Conservation (phyloP, 352 stramenopile genomes). For the Pythium aphanidermatum region DNA sequence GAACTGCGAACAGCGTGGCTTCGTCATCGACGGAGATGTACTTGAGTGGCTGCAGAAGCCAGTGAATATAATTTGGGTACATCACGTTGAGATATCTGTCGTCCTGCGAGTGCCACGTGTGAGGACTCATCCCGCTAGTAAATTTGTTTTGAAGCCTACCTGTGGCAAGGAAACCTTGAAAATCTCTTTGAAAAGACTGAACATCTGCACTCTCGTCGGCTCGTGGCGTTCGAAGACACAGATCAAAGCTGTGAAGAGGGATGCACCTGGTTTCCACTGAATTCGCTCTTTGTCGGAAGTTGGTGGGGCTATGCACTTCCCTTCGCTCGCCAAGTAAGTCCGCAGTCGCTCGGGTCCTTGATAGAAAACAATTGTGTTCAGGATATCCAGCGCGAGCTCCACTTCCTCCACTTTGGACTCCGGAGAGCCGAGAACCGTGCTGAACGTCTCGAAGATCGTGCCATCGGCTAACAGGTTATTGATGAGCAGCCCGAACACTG, state of each 20-base stretch:
- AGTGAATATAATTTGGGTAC: conserved; percentile 86
- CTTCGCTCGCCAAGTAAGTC: conserved; percentile 58
- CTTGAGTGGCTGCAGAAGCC: conserved; percentile 77
- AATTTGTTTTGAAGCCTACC: conserved; percentile 27
- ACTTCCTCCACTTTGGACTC: conserved; percentile 45
- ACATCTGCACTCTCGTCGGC: conserved; percentile 50
- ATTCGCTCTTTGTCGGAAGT: conserved; percentile 59
- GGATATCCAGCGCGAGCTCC: conserved; percentile 48
- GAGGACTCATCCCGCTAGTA: background rate
- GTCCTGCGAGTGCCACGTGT: conserved; percentile 30
- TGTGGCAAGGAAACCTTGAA: conserved; percentile 65
- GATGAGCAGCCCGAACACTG: conserved; percentile 56
- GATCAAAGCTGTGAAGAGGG: conserved; percentile 66
- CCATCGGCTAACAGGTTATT: conserved; percentile 65
- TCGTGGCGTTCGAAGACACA: conserved; percentile 66
- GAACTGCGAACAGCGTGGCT: conserved; percentile 58
- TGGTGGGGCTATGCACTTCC: conserved; percentile 54
- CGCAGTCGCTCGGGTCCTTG: conserved; percentile 63
- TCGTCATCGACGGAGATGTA: conserved; percentile 38
- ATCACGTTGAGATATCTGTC: conserved; percentile 85
- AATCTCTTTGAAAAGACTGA: conserved; percentile 64
- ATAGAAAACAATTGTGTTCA: conserved; percentile 68
- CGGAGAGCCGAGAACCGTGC: conserved; percentile 32
- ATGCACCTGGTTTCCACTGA: conserved; percentile 53
- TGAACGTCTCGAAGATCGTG: conserved; percentile 52